Base-by-base conservation (phyloP, 208 protist species). In the Crithidia bombi region DNA sequence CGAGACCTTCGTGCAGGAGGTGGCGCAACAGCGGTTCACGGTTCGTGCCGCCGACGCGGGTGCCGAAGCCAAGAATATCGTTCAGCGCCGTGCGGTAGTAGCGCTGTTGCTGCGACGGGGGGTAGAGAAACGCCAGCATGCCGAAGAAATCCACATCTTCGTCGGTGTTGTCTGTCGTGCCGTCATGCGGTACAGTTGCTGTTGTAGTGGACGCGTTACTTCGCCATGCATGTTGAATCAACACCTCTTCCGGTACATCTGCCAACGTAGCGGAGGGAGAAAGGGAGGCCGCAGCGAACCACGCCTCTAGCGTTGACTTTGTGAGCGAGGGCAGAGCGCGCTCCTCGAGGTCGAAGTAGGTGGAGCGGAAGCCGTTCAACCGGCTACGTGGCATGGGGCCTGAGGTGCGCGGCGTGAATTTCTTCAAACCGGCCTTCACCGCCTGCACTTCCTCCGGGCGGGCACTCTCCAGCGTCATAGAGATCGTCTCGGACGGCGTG, bases 41-140 rank as follows among this genome's bases (percentile, higher is more conserved):
- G 30, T 59, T 33, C 32, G 77, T 78, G 26, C 80, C 87, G 0
- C 66, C 78, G 6, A 90, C 74, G 25, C 87, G 84, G 0, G 77
- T 61, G 30, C 87, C 84, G 57, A 81, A 77, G 10, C 50, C 55
- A 19, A 93, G 41, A 39, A 93, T 73, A 10, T 38, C 57, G 33
- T 90, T 38, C 39, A 89, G 26, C 32, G 78, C 69, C 7, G 54
- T 12, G 47, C 70, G 68, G 25, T 81, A 66, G 58, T 69, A 59
- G 7, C 41, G 17, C 14, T 63, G 55, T 23, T 71, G 78, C 62
- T 86, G 78, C 51, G 25, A 7, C 15, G 86, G 81, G 12, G 83
- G 81, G 65, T 78, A 70, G 14, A 87, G 57, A 50, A 83, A 75
- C n/a, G 77, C 43, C 17, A 83, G 52, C 1, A 41, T 26, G 30